phyloP scores from a whole-genome alignment of 352 stramenopile genomes.

The Phytopythium ostracodes region DNA sequence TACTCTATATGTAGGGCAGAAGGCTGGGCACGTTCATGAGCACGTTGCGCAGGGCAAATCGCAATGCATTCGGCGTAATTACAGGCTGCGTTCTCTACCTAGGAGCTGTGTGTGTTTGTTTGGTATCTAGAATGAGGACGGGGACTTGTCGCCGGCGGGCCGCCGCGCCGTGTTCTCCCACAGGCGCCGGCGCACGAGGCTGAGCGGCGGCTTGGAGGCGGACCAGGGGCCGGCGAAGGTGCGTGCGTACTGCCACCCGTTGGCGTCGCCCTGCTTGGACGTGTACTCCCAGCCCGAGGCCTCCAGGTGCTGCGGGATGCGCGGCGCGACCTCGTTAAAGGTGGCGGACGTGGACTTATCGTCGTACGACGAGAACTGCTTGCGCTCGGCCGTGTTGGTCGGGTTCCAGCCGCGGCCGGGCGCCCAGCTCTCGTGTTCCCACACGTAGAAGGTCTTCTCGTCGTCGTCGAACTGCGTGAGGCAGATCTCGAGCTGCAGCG shows the following conservation, averaged over 20 bases:
- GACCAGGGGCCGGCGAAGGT: conserved; percentile 59
- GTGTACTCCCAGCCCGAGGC: conserved; percentile 53
- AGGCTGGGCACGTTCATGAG: too few relatives aligned
- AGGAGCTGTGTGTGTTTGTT: neutral
- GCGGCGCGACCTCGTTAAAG: conserved; percentile 42
- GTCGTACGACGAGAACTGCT: conserved; percentile 54
- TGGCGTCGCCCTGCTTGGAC: conserved; percentile 35
- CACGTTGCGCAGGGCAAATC: too few relatives aligned
- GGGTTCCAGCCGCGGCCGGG: conserved; percentile 42
- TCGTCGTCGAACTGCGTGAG: conserved; percentile 33
- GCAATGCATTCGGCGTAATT: neutral
- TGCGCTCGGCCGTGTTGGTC: conserved; percentile 36
- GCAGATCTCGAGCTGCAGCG: conserved; percentile 54
- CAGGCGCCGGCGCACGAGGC: conserved; percentile 59
- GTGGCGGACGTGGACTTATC: conserved; percentile 33
- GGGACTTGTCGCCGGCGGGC: conserved; percentile 13
- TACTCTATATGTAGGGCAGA: too few relatives aligned
- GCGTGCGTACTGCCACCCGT: conserved; percentile 67
- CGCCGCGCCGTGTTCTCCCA: conserved; percentile 66
- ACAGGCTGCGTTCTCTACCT: neutral
- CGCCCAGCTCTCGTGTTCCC: conserved; percentile 66
- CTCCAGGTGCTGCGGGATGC: conserved; percentile 29
- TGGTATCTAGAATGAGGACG: conserved; percentile 19
- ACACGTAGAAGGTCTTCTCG: conserved; percentile 37
- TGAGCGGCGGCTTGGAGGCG: conserved; percentile 39